Conservation (phyloP, 768 basidiomycete genomes). For the Serendipita sp. region DNA sequence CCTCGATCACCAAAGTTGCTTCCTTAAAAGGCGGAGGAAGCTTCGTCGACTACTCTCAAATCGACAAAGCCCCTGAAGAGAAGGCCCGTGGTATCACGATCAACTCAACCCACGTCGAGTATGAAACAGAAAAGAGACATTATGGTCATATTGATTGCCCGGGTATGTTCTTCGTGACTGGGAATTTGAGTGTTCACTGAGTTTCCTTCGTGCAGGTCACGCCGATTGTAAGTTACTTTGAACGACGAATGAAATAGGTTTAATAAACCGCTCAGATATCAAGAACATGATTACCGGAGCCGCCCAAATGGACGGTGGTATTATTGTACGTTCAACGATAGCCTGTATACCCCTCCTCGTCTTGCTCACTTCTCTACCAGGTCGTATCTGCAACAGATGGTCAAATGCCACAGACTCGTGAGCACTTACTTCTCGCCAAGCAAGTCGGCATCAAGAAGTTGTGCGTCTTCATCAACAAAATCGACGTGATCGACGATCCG, state of each 20-base stretch:
- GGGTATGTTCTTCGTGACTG: constrained; percentile 21
- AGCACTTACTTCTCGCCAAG: constrained; percentile 91
- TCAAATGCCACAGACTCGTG: constrained; percentile 98
- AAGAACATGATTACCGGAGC: constrained; percentile 99
- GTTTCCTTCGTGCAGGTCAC: constrained; percentile 29
- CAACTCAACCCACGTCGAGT: constrained; percentile 96
- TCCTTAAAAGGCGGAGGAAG: constrained; percentile 53
- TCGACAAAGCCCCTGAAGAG: constrained; percentile 99
- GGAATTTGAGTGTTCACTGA: neutral
- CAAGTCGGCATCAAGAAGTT: constrained; percentile 96
- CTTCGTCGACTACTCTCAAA: constrained; percentile 93
- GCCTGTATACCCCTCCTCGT: neutral
- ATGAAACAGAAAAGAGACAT: constrained; percentile 77
- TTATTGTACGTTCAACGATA: constrained; percentile 36
- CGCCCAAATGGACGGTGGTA: constrained; percentile 93
- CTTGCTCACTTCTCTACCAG: constrained; percentile 1
- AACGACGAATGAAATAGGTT: constrained; percentile 7
- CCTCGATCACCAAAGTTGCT: constrained; percentile 89
- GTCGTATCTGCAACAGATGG: constrained; percentile 96
- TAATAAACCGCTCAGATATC: constrained; percentile 39
- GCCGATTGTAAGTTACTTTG: constrained; percentile 58
- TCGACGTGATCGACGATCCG: constrained; percentile 87
- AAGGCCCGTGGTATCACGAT: constrained; percentile 99
- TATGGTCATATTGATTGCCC: constrained; percentile 99
- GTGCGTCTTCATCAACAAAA: constrained; percentile 99